phyloP scores from a whole-genome alignment of 2,329 filamentous ascomycete genomes.

The Cladophialophora immunda region DNA sequence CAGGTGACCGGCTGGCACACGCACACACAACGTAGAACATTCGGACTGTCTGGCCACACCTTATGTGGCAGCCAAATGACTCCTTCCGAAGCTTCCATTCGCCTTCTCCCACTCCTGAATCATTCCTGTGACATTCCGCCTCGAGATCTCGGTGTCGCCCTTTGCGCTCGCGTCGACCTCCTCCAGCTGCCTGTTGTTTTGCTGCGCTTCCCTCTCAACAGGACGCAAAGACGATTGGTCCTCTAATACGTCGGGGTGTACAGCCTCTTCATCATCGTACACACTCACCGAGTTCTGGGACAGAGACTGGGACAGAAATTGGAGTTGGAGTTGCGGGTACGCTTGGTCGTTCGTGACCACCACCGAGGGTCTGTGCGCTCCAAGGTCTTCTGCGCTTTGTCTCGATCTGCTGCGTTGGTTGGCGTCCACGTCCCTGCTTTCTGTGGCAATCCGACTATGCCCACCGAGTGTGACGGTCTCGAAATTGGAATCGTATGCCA shows the following conservation, averaged over 20 bases:
- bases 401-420: background rate
- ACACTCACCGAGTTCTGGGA: constrained; percentile 8
- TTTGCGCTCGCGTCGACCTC: constrained; percentile 5
- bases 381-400: no score
- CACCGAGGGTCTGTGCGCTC: constrained; percentile 3
- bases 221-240: background rate
- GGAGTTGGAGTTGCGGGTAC: constrained; percentile 8
- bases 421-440: background rate
- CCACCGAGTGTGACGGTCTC: constrained; percentile 16
- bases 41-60: background rate
- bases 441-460: background rate
- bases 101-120: constrained; percentile 32
- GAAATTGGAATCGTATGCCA: constrained; percentile 16
- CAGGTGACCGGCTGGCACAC: no score
- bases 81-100: constrained; percentile 20
- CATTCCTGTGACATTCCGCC: constrained; percentile 28
- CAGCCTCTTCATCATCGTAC: constrained; percentile 12
- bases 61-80: background rate
- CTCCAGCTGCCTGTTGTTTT: background rate
- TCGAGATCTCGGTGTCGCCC: background rate
- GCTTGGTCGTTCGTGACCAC: constrained; percentile 2
- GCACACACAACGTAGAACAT: background rate
- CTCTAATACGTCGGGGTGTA: background rate
- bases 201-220: background rate
- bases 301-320: constrained; percentile 11